Evolutionary conservation across 768 basidiomycete species (phyloP), one percentile per base, ranked within the genome.

Genomic region (Leccinellum albellum): DNA sequence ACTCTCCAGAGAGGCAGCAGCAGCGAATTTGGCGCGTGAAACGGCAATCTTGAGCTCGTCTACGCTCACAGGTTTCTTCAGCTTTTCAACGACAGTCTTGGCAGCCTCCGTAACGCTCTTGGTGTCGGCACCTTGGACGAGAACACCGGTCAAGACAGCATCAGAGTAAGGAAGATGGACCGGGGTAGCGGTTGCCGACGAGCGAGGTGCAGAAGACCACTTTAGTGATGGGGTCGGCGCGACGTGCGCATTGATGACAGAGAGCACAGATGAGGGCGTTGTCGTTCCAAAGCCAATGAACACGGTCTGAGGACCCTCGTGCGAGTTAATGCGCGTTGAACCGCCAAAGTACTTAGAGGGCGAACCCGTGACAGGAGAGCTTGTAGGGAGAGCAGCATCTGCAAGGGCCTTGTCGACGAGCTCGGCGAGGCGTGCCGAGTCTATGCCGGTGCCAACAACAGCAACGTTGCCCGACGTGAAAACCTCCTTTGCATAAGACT

Each of bases 101-200:
- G 81, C 83, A 21, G 86, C 90, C 55, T 85, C 81, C 63, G 79
- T 84, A 47, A 92, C 86, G 52, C 77, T 82, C 45, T 79, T 77
- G 2, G 80, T 69, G 23, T 86, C 87, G 35, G 78, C 70, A 6
- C 85, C 92, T 68, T 90, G 85, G 33, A 98, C 77, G 53, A 92
- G 73, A 55, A 97, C 74, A 57, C 94, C 94, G 58, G 96, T 85
- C 51, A 99, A 80, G 7, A 88, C 79, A 4, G 94, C 95, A 69
- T 98, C 96, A 15, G 94, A 91, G 76, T 98, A 98, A 14, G 89
- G 87, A 13, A 94, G 78, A 67, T 91, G 83, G 53, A 97, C 84
- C 12, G 87, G 73, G 70, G 87, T 80, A 54, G 89, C 89, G 24
- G 81, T 81, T 1, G 88, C 77, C 44, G 82, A 81, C 55, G 70